Evolutionary conservation across 805 yeast species (phyloP), one percentile per base, ranked within the genome.

Genomic region (Candida ponderosae): DNA sequence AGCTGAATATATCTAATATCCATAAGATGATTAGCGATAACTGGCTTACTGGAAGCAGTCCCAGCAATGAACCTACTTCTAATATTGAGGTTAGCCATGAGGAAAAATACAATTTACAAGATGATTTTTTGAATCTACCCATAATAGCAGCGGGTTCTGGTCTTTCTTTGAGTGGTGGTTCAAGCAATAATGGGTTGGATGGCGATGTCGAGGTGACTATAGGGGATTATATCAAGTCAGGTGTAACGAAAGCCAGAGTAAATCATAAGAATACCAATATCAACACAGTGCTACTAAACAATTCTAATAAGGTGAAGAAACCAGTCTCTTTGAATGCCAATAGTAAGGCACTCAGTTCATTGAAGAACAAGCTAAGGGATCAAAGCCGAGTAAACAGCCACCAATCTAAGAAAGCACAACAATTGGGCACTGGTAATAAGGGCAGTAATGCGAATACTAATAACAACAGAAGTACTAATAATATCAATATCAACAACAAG

Each of bases 351-450:
- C 23, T 53, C 18, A 34, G 31, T 15, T 51, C 58, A 1, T 34
- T 53, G 15, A 45, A 44, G 35, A 51, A 50, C 32, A 53, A 51
- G 33, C 35, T 51, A 41, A 43, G 46, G 29, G 47, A 46, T 19
- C 28, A 39, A 16, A 47, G 41, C 31, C 34, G 43, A 13, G 13
- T 15, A 18, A 37, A 35, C 18, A 37, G 20, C 11, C 9, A 39
- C 8, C 11, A 32, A 37, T n/a, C 9, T 18, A 16, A 38, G 18
- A 18, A 32, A 20, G 33, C 7, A 36, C 32, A 30, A 18, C 15
- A 23, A n/a, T n/a, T n/a, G n/a, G n/a, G n/a, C n/a, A n/a, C n/a
- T n/a, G n/a, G 32, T 15, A 26, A 38, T 18, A 16, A 16, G 7
- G 13, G 41, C 13, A 38, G 21, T 16, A 37, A 41, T 20, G 8